Evolutionary conservation across 257 asterid genomes (phyloP), one percentile per base, ranked within the genome.

Genomic region (Oldenlandia corymbosa): DNA sequence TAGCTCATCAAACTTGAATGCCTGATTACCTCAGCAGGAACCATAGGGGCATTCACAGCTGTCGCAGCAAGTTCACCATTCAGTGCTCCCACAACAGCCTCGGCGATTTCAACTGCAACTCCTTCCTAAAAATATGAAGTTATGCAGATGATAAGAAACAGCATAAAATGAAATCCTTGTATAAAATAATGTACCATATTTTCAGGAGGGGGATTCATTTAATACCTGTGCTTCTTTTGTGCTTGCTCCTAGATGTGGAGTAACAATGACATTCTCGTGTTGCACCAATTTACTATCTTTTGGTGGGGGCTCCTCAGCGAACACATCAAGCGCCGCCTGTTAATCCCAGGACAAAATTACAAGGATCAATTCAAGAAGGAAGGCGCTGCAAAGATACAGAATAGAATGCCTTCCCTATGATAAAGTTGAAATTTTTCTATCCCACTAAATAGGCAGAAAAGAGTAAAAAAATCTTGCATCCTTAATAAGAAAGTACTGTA

Each of bases 241-340:
- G 87, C 99, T 92, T 37, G 99, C 99, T 76, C 99, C 99, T 60
- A 92, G 99, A 79, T 92, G 99, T 52, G 99, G 99, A 16, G 99
- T 92, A n/a, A 83, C 97, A 18, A 79, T 87, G 60, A 92, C 96
- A 67, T 89, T 89, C 81, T 81, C 85, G 51, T 89, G 99, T 62
- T 82, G 96, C 76, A 89, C 88, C 63, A 92, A 31, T 67, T 85
- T 92, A 81, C 96, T 83, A 55, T 90, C 96, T 65, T 76, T 70
- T 0, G 90, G 45, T 10, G 99, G 96, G n/a, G 99, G 99, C 56
- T 92, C 99, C 82, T 51, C 84, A 0, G 94, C 71, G 65, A 92
- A 92, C 67, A 92, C 99, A 69, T 92, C 99, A 30, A 92, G 95
- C 32, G 99, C 97, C 10, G 99, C 99, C 99, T 92, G 68, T 58